phyloP scores from a whole-genome alignment of 2,329 filamentous ascomycete species.

The Cytospora schulzeri region DNA sequence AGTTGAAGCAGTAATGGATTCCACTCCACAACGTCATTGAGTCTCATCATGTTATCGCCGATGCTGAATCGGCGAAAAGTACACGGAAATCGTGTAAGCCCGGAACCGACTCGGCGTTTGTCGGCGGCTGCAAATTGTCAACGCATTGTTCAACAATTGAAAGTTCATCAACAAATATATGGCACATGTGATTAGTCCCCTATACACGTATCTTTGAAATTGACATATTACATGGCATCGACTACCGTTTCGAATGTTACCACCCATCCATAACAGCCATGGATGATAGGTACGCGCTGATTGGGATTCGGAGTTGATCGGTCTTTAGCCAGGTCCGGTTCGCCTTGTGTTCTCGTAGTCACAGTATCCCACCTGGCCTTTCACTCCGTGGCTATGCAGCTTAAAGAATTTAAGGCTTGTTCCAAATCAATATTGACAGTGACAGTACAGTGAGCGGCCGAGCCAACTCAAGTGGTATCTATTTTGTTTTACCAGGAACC shows the following conservation, averaged over 20 bases:
- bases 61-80: background rate
- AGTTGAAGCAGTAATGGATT: background rate
- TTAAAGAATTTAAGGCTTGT: background rate
- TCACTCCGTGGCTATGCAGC: background rate
- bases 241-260: too few species aligned
- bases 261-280: too few species aligned
- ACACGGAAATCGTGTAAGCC: background rate
- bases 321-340: too few species aligned
- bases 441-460: constrained; percentile 15
- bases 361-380: background rate
- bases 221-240: too few species aligned
- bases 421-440: constrained; percentile 10
- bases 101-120: background rate
- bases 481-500: constrained; percentile 6
- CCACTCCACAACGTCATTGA: constrained; percentile 6
- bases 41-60: background rate
- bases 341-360: background rate
- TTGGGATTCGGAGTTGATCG: too few species aligned
- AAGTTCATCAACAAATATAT: too few species aligned
- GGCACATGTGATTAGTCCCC: too few species aligned
- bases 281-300: too few species aligned
- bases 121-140: too few species aligned
- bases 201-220: too few species aligned
- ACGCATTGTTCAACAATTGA: too few species aligned
- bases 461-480: constrained; percentile 22